Percentiles rank a stretch among this genome's conserved stretches.
Conservation (phyloP, 164 flowering plant genomes). For the Nelumbo lutea region DNA sequence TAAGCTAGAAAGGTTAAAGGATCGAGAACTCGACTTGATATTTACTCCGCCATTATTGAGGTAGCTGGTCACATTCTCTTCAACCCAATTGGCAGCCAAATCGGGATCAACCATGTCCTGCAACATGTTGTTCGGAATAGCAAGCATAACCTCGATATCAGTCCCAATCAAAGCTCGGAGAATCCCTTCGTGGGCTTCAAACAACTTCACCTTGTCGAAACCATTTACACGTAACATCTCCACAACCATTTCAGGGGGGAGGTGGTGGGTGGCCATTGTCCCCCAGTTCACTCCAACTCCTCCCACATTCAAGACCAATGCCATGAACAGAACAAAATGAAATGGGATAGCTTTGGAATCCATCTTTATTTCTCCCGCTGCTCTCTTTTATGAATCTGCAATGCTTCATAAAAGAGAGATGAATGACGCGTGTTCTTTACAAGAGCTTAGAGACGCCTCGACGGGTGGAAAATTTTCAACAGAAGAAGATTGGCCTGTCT, state of each 20-base stretch:
- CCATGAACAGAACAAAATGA: slow-evolving; percentile 18
- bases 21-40: slow-evolving; percentile 54
- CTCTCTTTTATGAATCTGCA: slow-evolving; percentile 5
- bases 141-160: slow-evolving; percentile 78
- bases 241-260: slow-evolving; percentile 66
- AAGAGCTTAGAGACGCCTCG: too few species aligned
- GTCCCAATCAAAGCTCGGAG: slow-evolving; percentile 62
- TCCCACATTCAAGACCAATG: slow-evolving; percentile 13
- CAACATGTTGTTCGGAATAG: slow-evolving; percentile 77
- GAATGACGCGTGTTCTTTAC: neutral
- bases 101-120: slow-evolving; percentile 38
- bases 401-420: neutral
- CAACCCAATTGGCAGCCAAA: slow-evolving; percentile 70
- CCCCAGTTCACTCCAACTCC: slow-evolving; percentile 89
- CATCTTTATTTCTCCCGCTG: slow-evolving; percentile 12
- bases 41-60: slow-evolving; percentile 62
- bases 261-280: slow-evolving; percentile 62
- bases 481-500: too few species aligned
- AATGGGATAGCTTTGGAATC: slow-evolving; percentile 1
- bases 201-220: slow-evolving; percentile 71
- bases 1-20: neutral
- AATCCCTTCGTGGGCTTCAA: slow-evolving; percentile 66
- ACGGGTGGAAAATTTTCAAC: too few species aligned
- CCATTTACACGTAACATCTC: slow-evolving; percentile 68
- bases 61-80: slow-evolving; percentile 64